Percentiles rank a stretch among this genome's conserved stretches.
Conservation (phyloP, 192 early-diverging fungal genomes). For the Diversispora epigaea region DNA sequence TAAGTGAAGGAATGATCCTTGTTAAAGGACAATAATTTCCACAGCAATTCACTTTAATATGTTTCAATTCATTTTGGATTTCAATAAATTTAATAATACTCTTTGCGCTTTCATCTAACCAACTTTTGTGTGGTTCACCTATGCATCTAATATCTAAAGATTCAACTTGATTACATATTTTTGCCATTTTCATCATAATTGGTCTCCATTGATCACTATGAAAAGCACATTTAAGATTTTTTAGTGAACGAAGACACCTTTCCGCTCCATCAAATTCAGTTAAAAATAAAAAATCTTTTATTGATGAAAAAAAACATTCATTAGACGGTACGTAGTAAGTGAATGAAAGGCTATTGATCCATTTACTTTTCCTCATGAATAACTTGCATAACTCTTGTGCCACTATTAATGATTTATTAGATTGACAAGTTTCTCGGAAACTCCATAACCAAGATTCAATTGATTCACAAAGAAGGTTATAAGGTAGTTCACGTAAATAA, state of each 20-base stretch:
- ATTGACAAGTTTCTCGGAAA: no score
- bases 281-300: neutral
- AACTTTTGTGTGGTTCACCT: neutral
- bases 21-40: constrained; percentile 1
- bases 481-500: neutral
- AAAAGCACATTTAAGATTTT: constrained; percentile 3
- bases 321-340: constrained; percentile 4
- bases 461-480: neutral
- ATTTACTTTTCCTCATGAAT: neutral
- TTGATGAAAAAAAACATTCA: neutral
- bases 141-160: neutral
- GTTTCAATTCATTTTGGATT: neutral
- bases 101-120: neutral
- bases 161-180: constrained; percentile 7
- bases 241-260: neutral
- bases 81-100: neutral
- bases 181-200: neutral
- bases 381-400: constrained; percentile 1
- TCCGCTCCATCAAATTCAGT: neutral
- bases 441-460: neutral
- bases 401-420: no score
- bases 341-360: neutral
- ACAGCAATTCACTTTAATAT: constrained; percentile 15
- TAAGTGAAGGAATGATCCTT: neutral
- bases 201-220: constrained; percentile 1